Evolutionary conservation across 169 alveolate genomes (phyloP), one percentile per base, ranked within the genome.

Genomic region (Babesia sp.): DNA sequence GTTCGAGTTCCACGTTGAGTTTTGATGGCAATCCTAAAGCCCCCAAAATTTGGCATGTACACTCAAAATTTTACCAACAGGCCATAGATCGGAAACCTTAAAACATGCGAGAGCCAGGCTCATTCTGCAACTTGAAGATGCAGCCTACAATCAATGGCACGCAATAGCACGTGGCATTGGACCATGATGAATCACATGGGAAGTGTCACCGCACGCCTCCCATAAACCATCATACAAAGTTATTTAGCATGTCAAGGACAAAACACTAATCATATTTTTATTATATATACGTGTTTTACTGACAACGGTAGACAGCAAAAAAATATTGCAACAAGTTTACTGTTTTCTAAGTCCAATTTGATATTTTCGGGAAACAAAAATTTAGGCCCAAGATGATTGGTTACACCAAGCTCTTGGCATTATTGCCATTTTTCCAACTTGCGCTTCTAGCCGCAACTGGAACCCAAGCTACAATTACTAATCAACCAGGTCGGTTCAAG

Each of bases 131-230:
- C 56, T 6, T 48, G 20, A 18, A 18, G 28, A 14, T 14, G 28
- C 28, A 7, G 12, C 7, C 20, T 48, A 28, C 20, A 39, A 9
- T 22, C 26, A 6, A 16, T 59, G 71, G 71, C 71, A 18, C 71
- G 33, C 18, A 29, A 14, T 59, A 16, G 28, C 54, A 6, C 37
- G 74, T 46, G 74, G 45, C 61, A 18, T 11, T 0, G 60, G 14
- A 26, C 74, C 74, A 31, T 14, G 24, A 14, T 64, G 74, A 64
- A n/a, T 64, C 74, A 64, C 2, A 61, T 50, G 61, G 50, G 63
- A 64, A 8, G 74, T 64, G 63, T 53, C 74, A 64, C 50, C 22
- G 53, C 71, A 45, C 39, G 20, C n/a, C 39, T 6, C 3, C 37
- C 18, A 24, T 14, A 18, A 4, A 11, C 7, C 12, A 2, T 50